These are phyloP conservation scores for Colletotrichum higginsianum DNA, from an alignment of 2,329 filamentous ascomycete species.

Conservation along the genomic window DNA sequence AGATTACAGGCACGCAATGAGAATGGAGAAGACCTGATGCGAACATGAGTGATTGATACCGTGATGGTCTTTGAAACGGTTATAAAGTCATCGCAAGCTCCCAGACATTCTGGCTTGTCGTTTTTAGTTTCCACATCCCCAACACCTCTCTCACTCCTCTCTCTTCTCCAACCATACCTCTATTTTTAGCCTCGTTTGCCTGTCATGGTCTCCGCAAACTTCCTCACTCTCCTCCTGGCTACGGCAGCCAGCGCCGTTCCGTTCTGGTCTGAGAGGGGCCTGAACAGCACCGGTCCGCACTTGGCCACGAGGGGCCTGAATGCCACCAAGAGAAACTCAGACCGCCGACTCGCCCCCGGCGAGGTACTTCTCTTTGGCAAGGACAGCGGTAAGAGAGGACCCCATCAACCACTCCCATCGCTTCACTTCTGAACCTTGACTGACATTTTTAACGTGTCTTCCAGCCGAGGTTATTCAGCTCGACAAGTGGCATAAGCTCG, in stretches of 20 bases:
- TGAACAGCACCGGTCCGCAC: too few relatives aligned
- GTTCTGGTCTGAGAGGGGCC: not conserved
- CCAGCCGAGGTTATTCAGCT: slow-evolving; percentile 12
- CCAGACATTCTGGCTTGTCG: not conserved
- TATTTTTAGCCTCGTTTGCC: not conserved
- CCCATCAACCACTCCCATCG: too few relatives aligned
- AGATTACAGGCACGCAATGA: not conserved
- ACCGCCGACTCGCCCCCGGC: not conserved
- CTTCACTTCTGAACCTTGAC: not conserved
- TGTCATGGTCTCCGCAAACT: slow-evolving; percentile 23
- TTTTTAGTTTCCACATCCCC: not conserved
- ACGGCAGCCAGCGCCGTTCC: slow-evolving; percentile 28
- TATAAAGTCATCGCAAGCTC: not conserved
- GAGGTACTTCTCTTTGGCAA: slow-evolving; percentile 26
- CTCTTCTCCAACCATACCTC: not conserved
- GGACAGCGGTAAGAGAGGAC: slow-evolving; percentile 1
- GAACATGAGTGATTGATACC: not conserved
- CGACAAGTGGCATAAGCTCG: slow-evolving; percentile 17
- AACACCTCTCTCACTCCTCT: not conserved
- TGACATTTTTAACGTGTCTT: not conserved
- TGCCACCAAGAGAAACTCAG: not conserved
- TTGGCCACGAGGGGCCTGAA: too few relatives aligned
- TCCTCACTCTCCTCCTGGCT: slow-evolving; percentile 26
- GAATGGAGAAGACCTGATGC: not conserved
- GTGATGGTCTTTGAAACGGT: not conserved